These are phyloP conservation scores for Lactifluus pinguis DNA, from an alignment of 768 basidiomycete genomes.

Conservation along the genomic window DNA sequence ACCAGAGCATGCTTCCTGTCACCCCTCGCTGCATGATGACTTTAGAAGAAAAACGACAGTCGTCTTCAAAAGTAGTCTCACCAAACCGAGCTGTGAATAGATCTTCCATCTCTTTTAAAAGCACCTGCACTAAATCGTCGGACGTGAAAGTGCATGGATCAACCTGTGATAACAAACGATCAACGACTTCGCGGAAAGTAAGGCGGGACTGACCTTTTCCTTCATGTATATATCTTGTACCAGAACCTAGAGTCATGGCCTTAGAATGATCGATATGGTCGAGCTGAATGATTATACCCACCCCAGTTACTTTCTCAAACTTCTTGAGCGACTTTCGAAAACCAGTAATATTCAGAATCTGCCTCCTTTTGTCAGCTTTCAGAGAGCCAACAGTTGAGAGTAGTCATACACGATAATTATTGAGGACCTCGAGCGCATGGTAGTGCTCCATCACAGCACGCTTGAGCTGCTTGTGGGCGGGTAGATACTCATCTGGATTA, in stretches of 20 bases:
- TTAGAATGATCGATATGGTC: background rate
- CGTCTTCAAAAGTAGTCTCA: slow-evolving; percentile 28
- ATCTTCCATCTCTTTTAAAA: slow-evolving; percentile 71
- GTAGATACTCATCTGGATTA: slow-evolving; percentile 71
- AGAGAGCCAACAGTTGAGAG: slow-evolving; percentile 8
- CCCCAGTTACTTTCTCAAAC: slow-evolving; percentile 72
- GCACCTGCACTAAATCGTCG: slow-evolving; percentile 45
- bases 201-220: slow-evolving; percentile 47
- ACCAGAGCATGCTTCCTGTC: slow-evolving; percentile 69
- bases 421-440: slow-evolving; percentile 70
- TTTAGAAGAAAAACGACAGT: background rate
- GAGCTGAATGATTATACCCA: slow-evolving; percentile 29
- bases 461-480: slow-evolving; percentile 80
- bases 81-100: slow-evolving; percentile 72
- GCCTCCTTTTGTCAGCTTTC: slow-evolving; percentile 8
- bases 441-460: slow-evolving; percentile 81
- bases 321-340: slow-evolving; percentile 83
- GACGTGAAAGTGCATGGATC: slow-evolving; percentile 61
- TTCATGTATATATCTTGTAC: slow-evolving; percentile 71
- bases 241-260: slow-evolving; percentile 37
- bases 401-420: slow-evolving; percentile 69
- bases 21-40: slow-evolving; percentile 40
- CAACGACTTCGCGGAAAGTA: background rate
- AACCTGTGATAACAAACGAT: slow-evolving; percentile 35
- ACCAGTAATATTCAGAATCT: slow-evolving; percentile 85